Base-by-base conservation (phyloP, 441 rosid genomes). In the Syzygium malaccense region DNA sequence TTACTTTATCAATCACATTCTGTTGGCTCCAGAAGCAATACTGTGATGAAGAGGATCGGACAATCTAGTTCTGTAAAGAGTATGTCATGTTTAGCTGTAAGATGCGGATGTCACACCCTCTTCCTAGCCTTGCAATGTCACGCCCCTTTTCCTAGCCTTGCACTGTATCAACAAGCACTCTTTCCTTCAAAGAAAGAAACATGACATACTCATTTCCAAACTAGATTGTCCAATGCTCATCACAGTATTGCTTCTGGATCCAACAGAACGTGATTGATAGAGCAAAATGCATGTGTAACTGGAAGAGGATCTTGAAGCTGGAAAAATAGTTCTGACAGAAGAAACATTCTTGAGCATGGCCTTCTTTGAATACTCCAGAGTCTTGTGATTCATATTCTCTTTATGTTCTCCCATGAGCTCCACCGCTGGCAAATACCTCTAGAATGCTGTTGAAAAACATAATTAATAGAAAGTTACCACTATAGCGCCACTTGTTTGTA, bases 281-380 rank as follows among this genome's bases (percentile, higher is more conserved):
- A 60, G 66, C 66, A 60, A 60, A 60, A 60, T 60, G 66, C 32
- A 60, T 60, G 32, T 28, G 66, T 60, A 60, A 60, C 4, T 28
- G 1, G 62, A 2, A 13, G 8, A 28, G 28, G 17, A 60, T 60
- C 66, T 60, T 60, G 15, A 60, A 60, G 17, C 17, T 60, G 7
- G 66, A 60, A 60, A 60, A 60, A 5, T n/a, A 60, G 17, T 60
- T 60, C 0, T 13, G 32, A 60, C 28, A 5, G 66, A 60, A 60
- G 32, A 60, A 26, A 60, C 66, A 13, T 60, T 60, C 32, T 26
- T 26, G 5, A n/a, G 30, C 3, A 26, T 58, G 30, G 64, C 64
- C 0, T 58, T 58, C 64, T 1, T 0, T 0, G 15, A 58, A 14
- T 26, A 58, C 15, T 58, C 28, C 7, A 58, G 7, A 12, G 0